These are phyloP conservation scores for Avena eriantha DNA, from an alignment of 176 grass and related monocot species.

Conservation along the genomic window DNA sequence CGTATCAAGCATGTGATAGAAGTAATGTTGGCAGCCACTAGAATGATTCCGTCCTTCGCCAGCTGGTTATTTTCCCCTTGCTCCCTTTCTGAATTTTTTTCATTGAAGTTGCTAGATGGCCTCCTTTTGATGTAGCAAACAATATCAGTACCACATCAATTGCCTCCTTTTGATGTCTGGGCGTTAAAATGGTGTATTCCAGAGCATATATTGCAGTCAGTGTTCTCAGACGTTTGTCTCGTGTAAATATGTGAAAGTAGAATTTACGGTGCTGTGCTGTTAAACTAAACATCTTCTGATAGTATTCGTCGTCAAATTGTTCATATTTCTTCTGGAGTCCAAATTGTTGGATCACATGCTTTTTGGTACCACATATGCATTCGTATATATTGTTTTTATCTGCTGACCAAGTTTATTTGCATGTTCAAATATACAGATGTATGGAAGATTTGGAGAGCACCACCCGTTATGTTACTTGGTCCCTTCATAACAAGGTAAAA, in stretches of 20 bases:
- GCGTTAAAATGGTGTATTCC: constrained; percentile 7
- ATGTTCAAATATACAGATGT: constrained; percentile 60
- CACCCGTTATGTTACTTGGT: constrained; percentile 97
- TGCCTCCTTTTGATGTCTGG: constrained; percentile 33
- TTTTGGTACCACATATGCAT: constrained; percentile 12
- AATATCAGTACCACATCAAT: background rate
- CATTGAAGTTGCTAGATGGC: background rate
- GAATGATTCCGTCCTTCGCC: background rate
- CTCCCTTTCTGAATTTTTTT: background rate
- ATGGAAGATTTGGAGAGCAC: constrained; percentile 97
- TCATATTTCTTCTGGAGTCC: background rate
- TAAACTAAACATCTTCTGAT: background rate
- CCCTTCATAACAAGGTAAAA: constrained; percentile 90
- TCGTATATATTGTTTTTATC: constrained; percentile 17
- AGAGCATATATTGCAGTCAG: constrained; percentile 7
- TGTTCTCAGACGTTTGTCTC: background rate
- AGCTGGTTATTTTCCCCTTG: background rate
- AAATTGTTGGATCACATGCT: background rate
- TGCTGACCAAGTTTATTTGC: constrained; percentile 13
- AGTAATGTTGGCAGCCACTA: background rate
- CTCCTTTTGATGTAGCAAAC: constrained; percentile 17
- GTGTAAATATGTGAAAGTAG: background rate
- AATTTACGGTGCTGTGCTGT: background rate
- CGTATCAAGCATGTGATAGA: background rate
- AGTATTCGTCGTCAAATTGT: background rate